Evolutionary conservation across 1,284 basidiomycete species (phyloP), one percentile per base, ranked within the genome.

Genomic region (Neonothopanus nambi): DNA sequence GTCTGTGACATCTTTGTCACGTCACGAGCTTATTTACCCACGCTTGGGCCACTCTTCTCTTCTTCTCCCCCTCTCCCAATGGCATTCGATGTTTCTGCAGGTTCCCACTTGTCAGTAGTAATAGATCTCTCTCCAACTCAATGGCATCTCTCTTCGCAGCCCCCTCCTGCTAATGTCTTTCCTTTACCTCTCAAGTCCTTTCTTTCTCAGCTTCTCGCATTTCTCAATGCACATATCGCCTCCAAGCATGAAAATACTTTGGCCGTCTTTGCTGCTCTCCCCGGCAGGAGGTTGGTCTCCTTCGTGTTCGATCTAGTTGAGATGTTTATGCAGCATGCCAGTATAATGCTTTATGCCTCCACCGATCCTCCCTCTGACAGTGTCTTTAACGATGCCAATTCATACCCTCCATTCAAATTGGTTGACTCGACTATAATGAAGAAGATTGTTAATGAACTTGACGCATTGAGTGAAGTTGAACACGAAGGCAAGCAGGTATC

Each of bases 171-270:
- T 35, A 79, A 79, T 52, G 56, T 71, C 0, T 69, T 79, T 55
- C 78, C 86, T 1, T 70, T 94, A 11, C 68, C 83, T 0, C 75
- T 95, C 23, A 67, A 78, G 21, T 66, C 79, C 2, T 94, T 94
- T 69, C 74, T 94, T 48, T 82, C 87, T 0, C 89, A 93, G 60
- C 76, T 97, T 12, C 81, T 97, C 55, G 88, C 93, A 20, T 97
- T 98, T 63, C 75, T 96, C 61, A 98, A 99, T 64, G 85, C 94
- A 1, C 95, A 98, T 71, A 81, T 96, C 55, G 94, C 95, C 0
- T 82, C 87, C 61, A 85, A 89, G 59, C 90, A 95, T 73, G 93
- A 95, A 63, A 99, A 98, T 67, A 85, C 90, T 5, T 77, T 98
- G 15, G 91, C 94, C 3, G 89, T 98, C 41, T 97, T 95, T 67